phyloP scores from a whole-genome alignment of 768 basidiomycete genomes.

The Amanita exitialis region DNA sequence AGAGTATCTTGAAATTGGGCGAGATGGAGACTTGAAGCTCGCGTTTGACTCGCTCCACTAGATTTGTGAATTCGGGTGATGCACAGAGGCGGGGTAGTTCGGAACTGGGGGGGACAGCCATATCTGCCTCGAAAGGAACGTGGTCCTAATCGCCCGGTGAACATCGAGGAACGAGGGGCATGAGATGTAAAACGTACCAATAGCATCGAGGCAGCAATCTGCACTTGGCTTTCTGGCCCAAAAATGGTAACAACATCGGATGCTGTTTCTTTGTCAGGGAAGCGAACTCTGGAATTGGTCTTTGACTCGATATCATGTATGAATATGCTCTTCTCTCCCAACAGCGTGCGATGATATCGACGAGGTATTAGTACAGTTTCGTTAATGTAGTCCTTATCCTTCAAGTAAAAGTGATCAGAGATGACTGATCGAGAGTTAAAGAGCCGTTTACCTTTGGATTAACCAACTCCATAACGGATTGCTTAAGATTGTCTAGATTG shows the following conservation, averaged over 20 bases:
- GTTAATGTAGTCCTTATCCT: constrained; percentile 96
- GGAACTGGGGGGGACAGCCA: constrained; percentile 76
- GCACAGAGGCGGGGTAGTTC: constrained; percentile 70
- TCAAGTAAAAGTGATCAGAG: not conserved
- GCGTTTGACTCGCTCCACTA: constrained; percentile 85
- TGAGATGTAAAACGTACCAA: constrained; percentile 41
- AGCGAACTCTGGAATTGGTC: constrained; percentile 87
- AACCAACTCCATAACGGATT: constrained; percentile 95
- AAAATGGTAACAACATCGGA: constrained; percentile 94
- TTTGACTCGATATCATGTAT: constrained; percentile 95
- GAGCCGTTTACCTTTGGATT: constrained; percentile 70
- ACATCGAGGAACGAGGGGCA: not conserved
- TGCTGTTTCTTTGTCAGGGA: constrained; percentile 91
- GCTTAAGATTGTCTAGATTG: constrained; percentile 90
- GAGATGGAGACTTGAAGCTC: constrained; percentile 88
- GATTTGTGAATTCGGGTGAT: constrained; percentile 75
- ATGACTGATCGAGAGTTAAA: not conserved
- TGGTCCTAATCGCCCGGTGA: constrained; percentile 55
- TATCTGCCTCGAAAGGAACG: constrained; percentile 93
- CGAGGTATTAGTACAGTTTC: constrained; percentile 92
- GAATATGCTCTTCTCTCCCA: constrained; percentile 95
- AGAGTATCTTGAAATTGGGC: constrained; percentile 59
- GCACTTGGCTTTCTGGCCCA: constrained; percentile 93
- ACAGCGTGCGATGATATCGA: constrained; percentile 87
- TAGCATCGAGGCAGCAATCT: constrained; percentile 94